Conservation (phyloP, 768 basidiomycete species). For the Tricholoma sp. region DNA sequence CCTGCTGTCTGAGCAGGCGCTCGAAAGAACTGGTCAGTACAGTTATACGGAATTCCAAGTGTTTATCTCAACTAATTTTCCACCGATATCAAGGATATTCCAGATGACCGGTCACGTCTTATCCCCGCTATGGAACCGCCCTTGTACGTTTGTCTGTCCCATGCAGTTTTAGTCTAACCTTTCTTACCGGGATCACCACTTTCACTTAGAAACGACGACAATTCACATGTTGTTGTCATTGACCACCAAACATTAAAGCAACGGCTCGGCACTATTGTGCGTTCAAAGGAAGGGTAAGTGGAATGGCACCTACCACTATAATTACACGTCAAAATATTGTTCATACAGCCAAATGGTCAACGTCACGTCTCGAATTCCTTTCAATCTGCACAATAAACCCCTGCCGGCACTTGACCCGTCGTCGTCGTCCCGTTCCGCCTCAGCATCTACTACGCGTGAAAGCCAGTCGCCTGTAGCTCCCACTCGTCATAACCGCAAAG, state of each 20-base stretch:
- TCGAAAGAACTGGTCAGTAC: constrained; percentile 10
- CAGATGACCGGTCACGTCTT: constrained; percentile 22
- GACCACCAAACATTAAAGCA: constrained; percentile 49
- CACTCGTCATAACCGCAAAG: constrained; percentile 2
- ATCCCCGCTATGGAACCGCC: constrained; percentile 18
- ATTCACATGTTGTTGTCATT: constrained; percentile 16
- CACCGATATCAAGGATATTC: constrained; percentile 6
- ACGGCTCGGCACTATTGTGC: constrained; percentile 47
- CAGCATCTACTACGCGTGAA: constrained; percentile 16
- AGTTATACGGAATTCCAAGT: not conserved
- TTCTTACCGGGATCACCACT: not conserved
- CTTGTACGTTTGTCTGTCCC: constrained; percentile 13
- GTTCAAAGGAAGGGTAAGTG: constrained; percentile 52
- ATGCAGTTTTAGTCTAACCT: not conserved
- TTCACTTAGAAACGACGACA: not conserved
- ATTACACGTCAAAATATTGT: not conserved
- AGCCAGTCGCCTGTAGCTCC: constrained; percentile 9
- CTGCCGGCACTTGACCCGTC: constrained; percentile 19
- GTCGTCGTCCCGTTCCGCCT: constrained; percentile 21
- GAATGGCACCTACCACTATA: not conserved
- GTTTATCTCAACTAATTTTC: not conserved
- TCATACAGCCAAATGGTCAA: constrained; percentile 58
- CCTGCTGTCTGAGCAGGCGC: constrained; percentile 19
- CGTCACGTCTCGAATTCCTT: constrained; percentile 48
- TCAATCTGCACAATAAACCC: constrained; percentile 47